These are phyloP conservation scores for Lodderomyces theae DNA, from an alignment of 1,139 yeast genomes.

Conservation along the genomic window DNA sequence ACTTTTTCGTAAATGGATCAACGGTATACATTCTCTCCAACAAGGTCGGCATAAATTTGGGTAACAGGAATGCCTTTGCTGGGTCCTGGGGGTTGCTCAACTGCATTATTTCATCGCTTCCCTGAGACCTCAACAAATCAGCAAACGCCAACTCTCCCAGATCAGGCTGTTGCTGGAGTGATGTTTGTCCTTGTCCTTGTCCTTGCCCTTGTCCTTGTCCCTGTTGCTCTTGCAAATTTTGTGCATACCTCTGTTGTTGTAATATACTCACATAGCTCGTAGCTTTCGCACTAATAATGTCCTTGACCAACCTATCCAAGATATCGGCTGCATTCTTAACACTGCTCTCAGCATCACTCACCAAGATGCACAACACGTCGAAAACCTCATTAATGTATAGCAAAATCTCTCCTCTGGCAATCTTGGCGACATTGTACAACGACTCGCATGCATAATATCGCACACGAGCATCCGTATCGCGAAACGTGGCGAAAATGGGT, in stretches of 20 bases:
- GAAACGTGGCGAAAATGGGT: conserved; percentile 93
- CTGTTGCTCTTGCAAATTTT: conserved; percentile 1
- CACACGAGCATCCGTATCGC: conserved; percentile 95
- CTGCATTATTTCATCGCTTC: conserved; percentile 44
- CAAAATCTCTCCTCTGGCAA: conserved; percentile 91
- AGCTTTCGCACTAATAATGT: conserved; percentile 93
- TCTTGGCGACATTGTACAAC: conserved; percentile 92
- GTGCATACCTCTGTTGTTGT: conserved; percentile 46
- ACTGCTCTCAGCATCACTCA: conserved; percentile 88
- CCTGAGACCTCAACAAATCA: background rate
- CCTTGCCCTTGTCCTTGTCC: too few relatives aligned
- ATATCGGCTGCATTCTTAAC: conserved; percentile 96
- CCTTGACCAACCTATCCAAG: conserved; percentile 85
- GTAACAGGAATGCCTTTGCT: conserved; percentile 76
- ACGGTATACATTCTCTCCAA: conserved; percentile 89
- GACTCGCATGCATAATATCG: conserved; percentile 97
- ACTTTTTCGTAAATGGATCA: conserved; percentile 90
- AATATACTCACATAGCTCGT: conserved; percentile 85
- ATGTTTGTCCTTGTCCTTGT: too few relatives aligned
- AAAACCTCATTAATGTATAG: conserved; percentile 91
- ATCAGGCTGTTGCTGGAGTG: too few relatives aligned
- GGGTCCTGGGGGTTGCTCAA: conserved; percentile 61
- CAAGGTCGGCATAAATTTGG: conserved; percentile 84
- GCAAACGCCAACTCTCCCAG: background rate
- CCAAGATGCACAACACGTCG: conserved; percentile 85